Conservation (phyloP, 176 grass and related monocot genomes). For the Lolium perenne region DNA sequence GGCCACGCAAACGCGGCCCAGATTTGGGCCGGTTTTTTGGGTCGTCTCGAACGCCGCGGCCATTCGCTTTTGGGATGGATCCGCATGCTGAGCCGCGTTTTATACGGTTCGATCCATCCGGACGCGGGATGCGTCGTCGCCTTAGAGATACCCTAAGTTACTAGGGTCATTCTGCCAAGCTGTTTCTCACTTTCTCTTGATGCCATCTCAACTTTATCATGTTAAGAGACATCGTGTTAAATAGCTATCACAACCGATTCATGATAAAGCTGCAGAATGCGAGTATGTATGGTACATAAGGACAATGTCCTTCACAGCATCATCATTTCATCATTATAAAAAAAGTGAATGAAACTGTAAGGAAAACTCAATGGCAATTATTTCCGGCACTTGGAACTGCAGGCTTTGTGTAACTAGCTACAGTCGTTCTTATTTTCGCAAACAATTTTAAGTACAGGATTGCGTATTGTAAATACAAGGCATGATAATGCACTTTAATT, state of each 20-base stretch:
- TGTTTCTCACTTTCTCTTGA: background rate
- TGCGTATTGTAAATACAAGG: constrained; percentile 23
- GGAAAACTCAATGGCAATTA: background rate
- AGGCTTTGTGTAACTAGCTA: background rate
- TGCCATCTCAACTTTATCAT: constrained; percentile 2
- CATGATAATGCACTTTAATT: constrained; percentile 91
- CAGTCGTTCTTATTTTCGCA: constrained; percentile 8
- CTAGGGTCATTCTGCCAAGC: background rate
- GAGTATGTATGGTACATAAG: background rate
- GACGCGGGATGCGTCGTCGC: no score
- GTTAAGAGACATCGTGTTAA: background rate
- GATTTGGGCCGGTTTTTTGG: no score
- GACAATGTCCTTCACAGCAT: background rate
- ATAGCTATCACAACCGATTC: constrained; percentile 26
- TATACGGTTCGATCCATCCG: no score
- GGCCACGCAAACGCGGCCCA: no score
- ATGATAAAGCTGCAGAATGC: background rate
- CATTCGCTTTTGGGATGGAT: no score
- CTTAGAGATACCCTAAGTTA: no score
- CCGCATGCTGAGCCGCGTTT: no score
- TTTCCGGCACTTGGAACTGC: background rate
- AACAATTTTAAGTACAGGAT: background rate
- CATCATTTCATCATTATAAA: background rate
- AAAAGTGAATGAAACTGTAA: constrained; percentile 13
- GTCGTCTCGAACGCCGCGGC: no score